These are phyloP conservation scores for Stephanocyclus meneghinianus DNA, from an alignment of 352 stramenopile species.

Conservation along the genomic window DNA sequence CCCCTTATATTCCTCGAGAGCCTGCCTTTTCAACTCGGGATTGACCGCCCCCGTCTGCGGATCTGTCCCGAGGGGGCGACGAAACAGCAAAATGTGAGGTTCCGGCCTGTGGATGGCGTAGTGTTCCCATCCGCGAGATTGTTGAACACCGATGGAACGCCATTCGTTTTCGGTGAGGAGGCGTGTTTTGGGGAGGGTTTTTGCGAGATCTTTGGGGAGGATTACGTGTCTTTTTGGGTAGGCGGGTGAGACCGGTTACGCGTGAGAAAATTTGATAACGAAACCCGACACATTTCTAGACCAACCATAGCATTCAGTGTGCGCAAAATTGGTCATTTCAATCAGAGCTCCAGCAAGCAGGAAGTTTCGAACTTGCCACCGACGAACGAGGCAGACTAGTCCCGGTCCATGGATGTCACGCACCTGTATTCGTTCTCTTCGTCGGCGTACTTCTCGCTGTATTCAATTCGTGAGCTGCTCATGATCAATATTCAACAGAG, in stretches of 20 bases:
- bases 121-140: slow-evolving; percentile 97
- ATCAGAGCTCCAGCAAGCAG: too few relatives aligned
- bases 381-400: neutral
- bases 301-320: neutral
- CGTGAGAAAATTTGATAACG: neutral
- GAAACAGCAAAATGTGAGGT: slow-evolving; percentile 98
- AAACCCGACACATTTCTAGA: neutral
- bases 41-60: slow-evolving; percentile 92
- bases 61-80: slow-evolving; percentile 94
- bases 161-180: slow-evolving; percentile 96
- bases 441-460: slow-evolving; percentile 84
- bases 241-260: neutral
- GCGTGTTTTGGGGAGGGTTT: slow-evolving; percentile 90
- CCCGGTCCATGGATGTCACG: slow-evolving; percentile 12
- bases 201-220: slow-evolving; percentile 96
- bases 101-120: slow-evolving; percentile 99
- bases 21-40: slow-evolving; percentile 90
- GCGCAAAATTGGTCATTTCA: too few relatives aligned
- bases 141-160: slow-evolving; percentile 95
- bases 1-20: slow-evolving; percentile 92
- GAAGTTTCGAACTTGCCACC: neutral
- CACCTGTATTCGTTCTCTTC: slow-evolving; percentile 83
- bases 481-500: slow-evolving; percentile 26
- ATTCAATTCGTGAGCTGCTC: slow-evolving; percentile 81
- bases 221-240: slow-evolving; percentile 84